Evolutionary conservation across 1,139 yeast species (phyloP), one percentile per base, ranked within the genome.

Genomic region (Magnusiomyces magnusii): DNA sequence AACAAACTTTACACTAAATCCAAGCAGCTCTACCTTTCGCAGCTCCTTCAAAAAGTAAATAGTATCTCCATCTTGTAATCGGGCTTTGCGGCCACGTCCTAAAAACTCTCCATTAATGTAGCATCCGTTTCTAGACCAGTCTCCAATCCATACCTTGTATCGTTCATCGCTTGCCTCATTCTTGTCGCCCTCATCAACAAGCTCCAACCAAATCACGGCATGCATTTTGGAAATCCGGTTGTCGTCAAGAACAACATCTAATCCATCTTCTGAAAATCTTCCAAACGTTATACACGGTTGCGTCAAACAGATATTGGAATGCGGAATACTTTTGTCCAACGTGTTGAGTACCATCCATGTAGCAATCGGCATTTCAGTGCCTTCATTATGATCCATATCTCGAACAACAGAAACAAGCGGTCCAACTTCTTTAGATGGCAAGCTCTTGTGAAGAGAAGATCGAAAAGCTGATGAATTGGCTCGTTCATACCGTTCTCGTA

Each of bases 61-160:
- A 27, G 73, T 75, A 68, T 90, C 97, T 0, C 85, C 86, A 63
- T 86, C 77, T 65, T 77, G 81, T 0, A 91, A 67, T 62, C 81
- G 78, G 0, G 79, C 79, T 64, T 88, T 88, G 44, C 78, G 77
- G 1, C 86, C 86, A 61, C 82, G 82, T 0, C 87, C 87, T 51
- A 91, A 68, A 54, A 76, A 77, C 17, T 73, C 71, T 2, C 80
- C 80, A 68, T 91, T 89, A 10, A 91, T 79, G 64, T 77, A 81
- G 68, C 97, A 88, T 0, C 88, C 86, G 69, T 91, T 91, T 0
- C 95, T 83, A 57, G 95, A 87, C 62, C 78, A 81, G 67, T 89
- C 97, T 51, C 87, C 73, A 23, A 91, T 74, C 96, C 96, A 90
- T n/a, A 88, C 76, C 67, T 85, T 91, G 60, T 85, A 89, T 2